These are phyloP conservation scores for Phaeosphaeria sp. DNA, from an alignment of 2,329 filamentous ascomycete species.

Conservation along the genomic window DNA sequence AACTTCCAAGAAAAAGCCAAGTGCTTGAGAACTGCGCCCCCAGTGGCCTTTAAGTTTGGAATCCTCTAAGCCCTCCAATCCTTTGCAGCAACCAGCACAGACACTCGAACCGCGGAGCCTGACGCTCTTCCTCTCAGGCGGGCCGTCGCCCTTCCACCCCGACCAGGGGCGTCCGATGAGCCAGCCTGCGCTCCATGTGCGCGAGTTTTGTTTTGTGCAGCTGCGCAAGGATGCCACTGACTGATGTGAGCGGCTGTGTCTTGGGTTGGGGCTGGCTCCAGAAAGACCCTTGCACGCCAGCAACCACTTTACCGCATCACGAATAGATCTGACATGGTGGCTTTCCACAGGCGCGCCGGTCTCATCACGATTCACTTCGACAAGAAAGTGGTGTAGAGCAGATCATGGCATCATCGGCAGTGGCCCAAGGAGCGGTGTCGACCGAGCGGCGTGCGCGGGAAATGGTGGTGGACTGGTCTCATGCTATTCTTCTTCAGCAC, in stretches of 20 bases:
- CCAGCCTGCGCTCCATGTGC: constrained; percentile 4
- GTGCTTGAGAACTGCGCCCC: not conserved
- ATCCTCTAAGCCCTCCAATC: not conserved
- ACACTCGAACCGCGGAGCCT: not conserved
- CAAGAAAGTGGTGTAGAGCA: not conserved
- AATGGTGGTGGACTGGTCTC: not conserved
- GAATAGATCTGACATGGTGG: constrained; percentile 2
- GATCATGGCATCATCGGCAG: not conserved
- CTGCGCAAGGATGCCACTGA: not conserved
- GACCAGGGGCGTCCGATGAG: constrained; percentile 1
- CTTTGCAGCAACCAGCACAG: not conserved
- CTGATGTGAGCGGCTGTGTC: constrained; percentile 10
- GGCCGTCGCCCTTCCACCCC: not conserved
- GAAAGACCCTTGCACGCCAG: not conserved
- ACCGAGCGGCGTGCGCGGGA: not conserved
- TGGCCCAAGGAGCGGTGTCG: not conserved
- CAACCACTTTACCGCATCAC: constrained; percentile 1
- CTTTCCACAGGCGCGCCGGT: no score
- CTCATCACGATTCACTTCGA: no score
- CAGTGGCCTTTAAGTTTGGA: not conserved
- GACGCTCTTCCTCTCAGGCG: not conserved
- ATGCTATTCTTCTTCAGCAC: not conserved
- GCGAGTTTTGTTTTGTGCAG: not conserved
- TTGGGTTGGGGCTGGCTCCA: constrained; percentile 8
- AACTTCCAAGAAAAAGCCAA: not conserved